Conservation (phyloP, 2,329 filamentous ascomycete species). For the Cyphellophora attinorum region DNA sequence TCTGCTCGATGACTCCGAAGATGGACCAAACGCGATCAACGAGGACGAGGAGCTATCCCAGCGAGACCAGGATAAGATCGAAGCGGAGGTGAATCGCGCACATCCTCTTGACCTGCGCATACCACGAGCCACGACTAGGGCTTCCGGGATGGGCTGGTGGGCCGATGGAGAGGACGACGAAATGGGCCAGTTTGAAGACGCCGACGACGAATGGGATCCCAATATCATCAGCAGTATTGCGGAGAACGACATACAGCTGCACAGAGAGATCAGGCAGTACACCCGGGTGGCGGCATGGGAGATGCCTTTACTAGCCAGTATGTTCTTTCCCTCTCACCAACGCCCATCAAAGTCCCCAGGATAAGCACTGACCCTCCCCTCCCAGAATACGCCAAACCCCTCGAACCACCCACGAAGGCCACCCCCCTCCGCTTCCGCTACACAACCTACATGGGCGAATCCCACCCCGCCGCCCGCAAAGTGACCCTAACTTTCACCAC, state of each 20-base stretch:
- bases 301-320: constrained; percentile 82
- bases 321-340: constrained; percentile 30
- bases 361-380: neutral
- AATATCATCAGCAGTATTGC: constrained; percentile 77
- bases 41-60: constrained; percentile 24
- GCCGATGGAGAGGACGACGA: constrained; percentile 36
- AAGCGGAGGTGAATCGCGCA: constrained; percentile 1
- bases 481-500: constrained; percentile 86
- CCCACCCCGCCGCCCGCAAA: constrained; percentile 84
- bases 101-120: constrained; percentile 5
- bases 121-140: constrained; percentile 5
- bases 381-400: constrained; percentile 48
- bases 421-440: constrained; percentile 87
- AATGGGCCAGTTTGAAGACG: constrained; percentile 37
- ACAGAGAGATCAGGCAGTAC: constrained; percentile 82
- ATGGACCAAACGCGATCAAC: too few relatives aligned
- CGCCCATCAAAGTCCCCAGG: too few relatives aligned
- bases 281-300: constrained; percentile 86
- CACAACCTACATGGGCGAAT: constrained; percentile 91
- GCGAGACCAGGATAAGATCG: constrained; percentile 12
- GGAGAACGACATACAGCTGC: constrained; percentile 78
- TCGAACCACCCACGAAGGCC: constrained; percentile 54
- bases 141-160: constrained; percentile 29
- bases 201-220: constrained; percentile 51
- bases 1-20: too few relatives aligned